Conservation (phyloP, 1,284 basidiomycete genomes). For the Termitomyces sp. region DNA sequence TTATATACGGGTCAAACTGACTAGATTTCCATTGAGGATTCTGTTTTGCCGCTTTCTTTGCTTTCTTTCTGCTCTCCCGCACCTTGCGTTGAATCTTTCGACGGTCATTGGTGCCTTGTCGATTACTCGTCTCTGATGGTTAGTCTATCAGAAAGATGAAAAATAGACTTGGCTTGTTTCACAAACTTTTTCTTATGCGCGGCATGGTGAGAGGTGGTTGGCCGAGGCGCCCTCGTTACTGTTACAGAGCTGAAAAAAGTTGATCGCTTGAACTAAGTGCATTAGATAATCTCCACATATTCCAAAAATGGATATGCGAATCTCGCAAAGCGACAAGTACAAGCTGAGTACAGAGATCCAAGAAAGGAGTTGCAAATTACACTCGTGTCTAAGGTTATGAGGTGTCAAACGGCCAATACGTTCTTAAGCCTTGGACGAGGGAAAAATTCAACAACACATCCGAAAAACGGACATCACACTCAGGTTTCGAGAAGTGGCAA, state of each 20-base stretch:
- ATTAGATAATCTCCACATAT: background rate
- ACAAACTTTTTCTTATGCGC: conserved; percentile 66
- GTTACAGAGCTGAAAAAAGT: background rate
- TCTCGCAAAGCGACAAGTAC: no score
- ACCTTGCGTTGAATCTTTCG: conserved; percentile 79
- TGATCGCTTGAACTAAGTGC: background rate
- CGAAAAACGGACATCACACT: no score
- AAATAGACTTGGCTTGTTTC: background rate
- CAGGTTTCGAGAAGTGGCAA: background rate
- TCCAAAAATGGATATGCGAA: background rate
- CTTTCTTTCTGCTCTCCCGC: conserved; percentile 75
- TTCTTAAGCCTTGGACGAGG: no score
- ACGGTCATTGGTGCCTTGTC: conserved; percentile 69
- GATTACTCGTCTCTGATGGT: conserved; percentile 76
- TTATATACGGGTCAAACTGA: conserved; percentile 40
- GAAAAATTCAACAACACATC: no score
- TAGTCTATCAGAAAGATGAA: background rate
- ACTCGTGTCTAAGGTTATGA: no score
- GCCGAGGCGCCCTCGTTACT: background rate
- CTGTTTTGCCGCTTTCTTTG: conserved; percentile 76
- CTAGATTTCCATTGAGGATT: conserved; percentile 89
- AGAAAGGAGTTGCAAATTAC: no score
- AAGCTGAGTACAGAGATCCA: no score
- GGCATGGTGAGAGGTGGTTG: conserved; percentile 46
- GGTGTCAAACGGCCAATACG: no score